Percentiles rank a stretch among this genome's conserved stretches.
These are phyloP conservation scores for Xylaria grammica DNA, from an alignment of 495 filamentous ascomycete species.

Conservation along the genomic window DNA sequence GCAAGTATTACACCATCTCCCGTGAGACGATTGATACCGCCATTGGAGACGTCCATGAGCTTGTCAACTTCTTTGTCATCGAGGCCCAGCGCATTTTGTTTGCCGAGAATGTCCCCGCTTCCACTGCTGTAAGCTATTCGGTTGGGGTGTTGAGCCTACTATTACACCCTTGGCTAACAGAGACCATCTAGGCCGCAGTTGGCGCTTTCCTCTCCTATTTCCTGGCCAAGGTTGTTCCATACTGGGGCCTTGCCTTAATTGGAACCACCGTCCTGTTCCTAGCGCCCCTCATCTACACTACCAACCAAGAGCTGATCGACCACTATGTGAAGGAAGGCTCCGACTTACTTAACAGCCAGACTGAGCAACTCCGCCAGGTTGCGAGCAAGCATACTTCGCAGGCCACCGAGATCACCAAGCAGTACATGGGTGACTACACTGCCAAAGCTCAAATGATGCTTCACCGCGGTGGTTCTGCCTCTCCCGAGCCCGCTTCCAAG, in stretches of 20 bases:
- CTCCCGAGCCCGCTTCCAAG: conserved; percentile 46
- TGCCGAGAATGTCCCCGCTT: conserved; percentile 87
- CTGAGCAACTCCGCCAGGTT: conserved; percentile 76
- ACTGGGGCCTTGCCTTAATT: conserved; percentile 89
- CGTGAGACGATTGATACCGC: conserved; percentile 80
- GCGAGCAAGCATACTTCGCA: conserved; percentile 81
- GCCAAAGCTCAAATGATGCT: conserved; percentile 79
- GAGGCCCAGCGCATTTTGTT: conserved; percentile 95
- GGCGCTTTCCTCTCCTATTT: conserved; percentile 87
- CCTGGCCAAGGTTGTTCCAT: conserved; percentile 89
- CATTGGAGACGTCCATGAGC: conserved; percentile 84
- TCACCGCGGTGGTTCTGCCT: conserved; percentile 51
- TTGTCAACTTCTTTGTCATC: conserved; percentile 96
- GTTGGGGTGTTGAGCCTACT: neutral
- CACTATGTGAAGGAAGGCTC: conserved; percentile 73
- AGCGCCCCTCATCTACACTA: conserved; percentile 86
- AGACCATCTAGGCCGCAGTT: conserved; percentile 68
- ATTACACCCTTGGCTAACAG: conserved; percentile 25
- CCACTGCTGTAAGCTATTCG: conserved; percentile 71
- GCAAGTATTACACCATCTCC: conserved; percentile 89
- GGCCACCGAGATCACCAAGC: conserved; percentile 76
- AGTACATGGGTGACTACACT: conserved; percentile 83
- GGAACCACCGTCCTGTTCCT: conserved; percentile 78
- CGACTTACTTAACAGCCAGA: conserved; percentile 79
- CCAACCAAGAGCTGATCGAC: conserved; percentile 94